A percentile compares a stretch with the other conserved stretches of the same genome.
These are phyloP conservation scores for Purshia tridentata DNA, from an alignment of 306 rosid species.

Conservation along the genomic window DNA sequence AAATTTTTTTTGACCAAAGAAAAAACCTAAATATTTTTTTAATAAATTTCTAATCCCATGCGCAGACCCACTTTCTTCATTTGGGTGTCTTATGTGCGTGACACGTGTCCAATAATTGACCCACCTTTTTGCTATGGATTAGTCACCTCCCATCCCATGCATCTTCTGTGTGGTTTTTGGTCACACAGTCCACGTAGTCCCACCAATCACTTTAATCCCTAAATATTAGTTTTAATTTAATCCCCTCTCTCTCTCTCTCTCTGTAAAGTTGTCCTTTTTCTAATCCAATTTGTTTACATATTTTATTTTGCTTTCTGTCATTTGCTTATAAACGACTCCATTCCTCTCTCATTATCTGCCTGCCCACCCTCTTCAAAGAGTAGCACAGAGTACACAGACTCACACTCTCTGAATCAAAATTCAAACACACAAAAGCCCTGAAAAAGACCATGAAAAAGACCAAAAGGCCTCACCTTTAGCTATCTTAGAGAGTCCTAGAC, in stretches of 20 bases:
- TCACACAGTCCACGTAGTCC: conserved; percentile 1
- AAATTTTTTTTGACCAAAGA: not conserved
- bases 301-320: not conserved
- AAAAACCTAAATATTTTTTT: not conserved
- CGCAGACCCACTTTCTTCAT: conserved; percentile 8
- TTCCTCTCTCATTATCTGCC: conserved; percentile 8
- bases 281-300: not conserved
- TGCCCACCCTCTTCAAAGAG: not conserved
- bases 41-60: conserved; percentile 2
- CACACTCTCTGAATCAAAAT: not conserved
- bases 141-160: conserved; percentile 19
- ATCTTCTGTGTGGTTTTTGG: not conserved
- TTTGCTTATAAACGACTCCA: conserved; percentile 9
- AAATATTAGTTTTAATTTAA: not conserved
- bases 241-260: not conserved
- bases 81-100: conserved; percentile 10
- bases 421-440: not conserved
- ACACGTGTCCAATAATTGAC: conserved; percentile 13
- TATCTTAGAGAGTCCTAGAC: not conserved
- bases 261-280: not conserved
- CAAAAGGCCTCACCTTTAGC: not conserved
- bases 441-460: conserved; percentile 6
- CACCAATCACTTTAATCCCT: not conserved
- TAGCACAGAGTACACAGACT: not conserved
- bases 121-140: not conserved